These are phyloP conservation scores for Amanita inopinata DNA, from an alignment of 768 basidiomycete species.

Conservation along the genomic window DNA sequence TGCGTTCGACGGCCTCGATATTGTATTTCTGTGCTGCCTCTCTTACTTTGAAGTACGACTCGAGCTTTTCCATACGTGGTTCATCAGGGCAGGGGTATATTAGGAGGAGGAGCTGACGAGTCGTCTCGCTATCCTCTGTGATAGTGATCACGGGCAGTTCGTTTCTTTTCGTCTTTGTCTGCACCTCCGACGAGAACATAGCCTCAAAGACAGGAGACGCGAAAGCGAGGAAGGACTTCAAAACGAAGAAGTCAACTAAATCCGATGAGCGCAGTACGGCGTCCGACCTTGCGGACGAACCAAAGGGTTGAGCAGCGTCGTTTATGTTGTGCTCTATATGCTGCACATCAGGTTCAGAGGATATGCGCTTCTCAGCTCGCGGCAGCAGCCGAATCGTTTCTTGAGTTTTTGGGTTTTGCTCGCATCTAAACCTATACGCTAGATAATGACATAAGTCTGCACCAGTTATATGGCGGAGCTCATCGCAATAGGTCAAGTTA, in stretches of 20 bases:
- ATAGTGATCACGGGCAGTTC: constrained; percentile 9
- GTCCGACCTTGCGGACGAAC: constrained; percentile 11
- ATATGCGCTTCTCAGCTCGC: too few relatives aligned
- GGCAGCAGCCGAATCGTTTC: background rate
- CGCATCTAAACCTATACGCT: background rate
- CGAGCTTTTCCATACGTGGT: background rate
- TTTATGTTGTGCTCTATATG: background rate
- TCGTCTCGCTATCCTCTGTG: constrained; percentile 10
- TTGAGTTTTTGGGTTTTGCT: background rate
- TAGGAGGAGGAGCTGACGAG: constrained; percentile 10
- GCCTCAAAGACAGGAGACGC: constrained; percentile 22
- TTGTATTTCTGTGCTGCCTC: constrained; percentile 4
- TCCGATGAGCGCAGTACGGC: constrained; percentile 20
- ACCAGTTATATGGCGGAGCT: background rate
- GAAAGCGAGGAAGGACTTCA: constrained; percentile 18
- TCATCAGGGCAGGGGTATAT: constrained; percentile 3
- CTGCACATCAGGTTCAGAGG: background rate
- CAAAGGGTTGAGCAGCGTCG: background rate
- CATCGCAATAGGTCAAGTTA: background rate
- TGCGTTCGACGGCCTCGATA: background rate
- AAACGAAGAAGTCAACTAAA: constrained; percentile 21
- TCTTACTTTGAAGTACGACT: background rate
- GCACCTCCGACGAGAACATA: constrained; percentile 18
- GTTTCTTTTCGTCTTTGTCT: constrained; percentile 1
- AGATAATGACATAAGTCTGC: background rate